A percentile compares a stretch with the other conserved stretches of the same genome.
phyloP scores from a whole-genome alignment of 148 eudicot species.

The Rhododendron williamsianum region DNA sequence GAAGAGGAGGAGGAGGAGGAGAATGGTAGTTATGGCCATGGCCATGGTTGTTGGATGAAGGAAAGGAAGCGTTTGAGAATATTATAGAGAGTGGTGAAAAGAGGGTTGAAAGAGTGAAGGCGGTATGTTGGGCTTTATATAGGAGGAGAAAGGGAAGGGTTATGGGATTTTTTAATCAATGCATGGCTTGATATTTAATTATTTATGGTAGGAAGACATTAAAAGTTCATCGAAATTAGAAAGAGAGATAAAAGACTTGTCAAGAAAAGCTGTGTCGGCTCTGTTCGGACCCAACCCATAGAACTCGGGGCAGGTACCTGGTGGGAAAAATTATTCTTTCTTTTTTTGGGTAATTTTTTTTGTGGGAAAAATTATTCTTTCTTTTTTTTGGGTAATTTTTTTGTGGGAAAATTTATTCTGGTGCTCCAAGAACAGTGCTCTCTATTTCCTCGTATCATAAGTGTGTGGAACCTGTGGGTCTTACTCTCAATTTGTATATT shows the following conservation, averaged over 20 bases:
- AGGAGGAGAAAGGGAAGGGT: not conserved
- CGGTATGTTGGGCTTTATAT: not conserved
- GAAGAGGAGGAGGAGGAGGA: conserved; percentile 17
- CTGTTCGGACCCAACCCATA: not conserved
- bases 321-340: not conserved
- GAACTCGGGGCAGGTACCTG: not conserved
- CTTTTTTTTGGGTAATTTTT: not conserved
- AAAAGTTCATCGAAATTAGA: not conserved
- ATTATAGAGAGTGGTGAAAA: not conserved
- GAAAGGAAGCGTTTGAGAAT: no score
- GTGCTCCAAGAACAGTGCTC: no score
- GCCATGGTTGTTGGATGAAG: conserved; percentile 13
- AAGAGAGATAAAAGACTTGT: not conserved
- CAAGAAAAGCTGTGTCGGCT: not conserved
- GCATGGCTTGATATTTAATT: not conserved
- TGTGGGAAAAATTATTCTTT: not conserved
- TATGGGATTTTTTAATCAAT: not conserved
- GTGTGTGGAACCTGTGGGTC: no score
- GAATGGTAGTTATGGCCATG: conserved; percentile 17
- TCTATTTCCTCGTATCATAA: no score
- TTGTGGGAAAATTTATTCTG: not conserved
- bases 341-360: not conserved
- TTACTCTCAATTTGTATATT: no score
- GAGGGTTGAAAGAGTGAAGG: not conserved
- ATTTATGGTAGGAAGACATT: no score